Evolutionary conservation across 495 filamentous ascomycete genomes (phyloP), one percentile per base, ranked within the genome.

Genomic region (Penicillium cataractarum): DNA sequence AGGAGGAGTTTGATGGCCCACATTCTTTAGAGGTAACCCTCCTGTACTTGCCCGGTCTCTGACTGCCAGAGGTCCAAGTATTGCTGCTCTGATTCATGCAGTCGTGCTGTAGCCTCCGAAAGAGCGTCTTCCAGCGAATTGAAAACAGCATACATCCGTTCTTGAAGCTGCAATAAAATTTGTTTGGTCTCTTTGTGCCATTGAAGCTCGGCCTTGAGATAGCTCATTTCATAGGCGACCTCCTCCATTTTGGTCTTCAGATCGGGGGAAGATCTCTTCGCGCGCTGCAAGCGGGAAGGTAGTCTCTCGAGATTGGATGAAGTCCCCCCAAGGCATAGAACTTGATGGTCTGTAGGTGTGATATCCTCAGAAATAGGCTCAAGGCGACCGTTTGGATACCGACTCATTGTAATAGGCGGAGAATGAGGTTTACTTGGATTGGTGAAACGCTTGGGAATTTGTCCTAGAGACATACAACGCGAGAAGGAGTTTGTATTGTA

Each of bases 161-260:
- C 24, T 31, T 51, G 24, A 51, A 51, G 48, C 24, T 31, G 10
- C 12, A 51, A n/a, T 27, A 51, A 31, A 31, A 51, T 51, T 51
- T 51, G 24, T 29, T 51, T 51, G 24, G 48, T 51, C 24, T 51
- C 48, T 51, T 51, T 51, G 24, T 51, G 24, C 48, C 10, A 51
- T 51, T 51, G 10, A 51, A 51, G 48, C 48, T 51, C 48, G 17
- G 24, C 48, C 7, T 51, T 51, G 1, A 51, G 27, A 31, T 51
- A 51, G 2, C 48, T 51, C 12, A 51, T 27, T 51, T 51, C 12
- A 31, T 51, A 51, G 0, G 48, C 48, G 2, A 51, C 0, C 2
- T 51, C 48, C 24, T 51, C 48, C 6, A 51, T 27, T 27, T 10
- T 0, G 12, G 48, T 51, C 24, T 51, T 27, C 9, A 31, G 1